Conservation (phyloP, 2,329 filamentous ascomycete species). For the Phialophora tarda region DNA sequence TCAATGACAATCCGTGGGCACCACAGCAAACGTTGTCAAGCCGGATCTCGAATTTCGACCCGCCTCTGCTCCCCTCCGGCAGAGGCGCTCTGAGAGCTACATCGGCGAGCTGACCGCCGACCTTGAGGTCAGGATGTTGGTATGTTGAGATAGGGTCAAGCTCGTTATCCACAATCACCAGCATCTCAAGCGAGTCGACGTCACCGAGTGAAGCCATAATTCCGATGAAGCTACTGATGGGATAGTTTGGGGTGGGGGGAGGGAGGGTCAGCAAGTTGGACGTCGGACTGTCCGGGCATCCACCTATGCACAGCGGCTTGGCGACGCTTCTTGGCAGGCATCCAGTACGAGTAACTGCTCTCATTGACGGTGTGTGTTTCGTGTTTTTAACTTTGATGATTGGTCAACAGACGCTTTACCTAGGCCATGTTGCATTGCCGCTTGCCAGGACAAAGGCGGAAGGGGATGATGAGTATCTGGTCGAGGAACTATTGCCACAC, state of each 20-base stretch:
- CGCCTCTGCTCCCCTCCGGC: constrained; percentile 47
- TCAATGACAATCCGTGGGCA: constrained; percentile 60
- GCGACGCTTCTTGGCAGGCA: neutral
- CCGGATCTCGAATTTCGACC: constrained; percentile 52
- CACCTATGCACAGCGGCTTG: neutral
- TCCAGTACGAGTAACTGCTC: neutral
- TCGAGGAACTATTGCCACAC: neutral
- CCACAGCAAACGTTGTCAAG: constrained; percentile 61
- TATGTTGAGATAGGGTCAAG: constrained; percentile 59
- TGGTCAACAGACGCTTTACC: neutral
- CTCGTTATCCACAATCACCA: constrained; percentile 62
- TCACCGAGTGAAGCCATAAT: constrained; percentile 43
- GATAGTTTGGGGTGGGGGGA: neutral
- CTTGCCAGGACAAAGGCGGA: too few species aligned
- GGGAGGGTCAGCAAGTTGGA: neutral
- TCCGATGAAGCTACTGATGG: neutral
- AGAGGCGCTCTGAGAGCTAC: constrained; percentile 49
- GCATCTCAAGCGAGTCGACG: constrained; percentile 56
- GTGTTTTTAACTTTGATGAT: neutral
- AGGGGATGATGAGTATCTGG: neutral
- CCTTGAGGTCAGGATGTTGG: constrained; percentile 51
- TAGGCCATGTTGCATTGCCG: neutral
- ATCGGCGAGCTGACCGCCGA: constrained; percentile 52
- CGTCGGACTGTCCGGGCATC: too few species aligned
- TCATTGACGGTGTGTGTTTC: neutral